Evolutionary conservation across 768 basidiomycete genomes (phyloP).

Genomic region (Boletus huronensis): DNA sequence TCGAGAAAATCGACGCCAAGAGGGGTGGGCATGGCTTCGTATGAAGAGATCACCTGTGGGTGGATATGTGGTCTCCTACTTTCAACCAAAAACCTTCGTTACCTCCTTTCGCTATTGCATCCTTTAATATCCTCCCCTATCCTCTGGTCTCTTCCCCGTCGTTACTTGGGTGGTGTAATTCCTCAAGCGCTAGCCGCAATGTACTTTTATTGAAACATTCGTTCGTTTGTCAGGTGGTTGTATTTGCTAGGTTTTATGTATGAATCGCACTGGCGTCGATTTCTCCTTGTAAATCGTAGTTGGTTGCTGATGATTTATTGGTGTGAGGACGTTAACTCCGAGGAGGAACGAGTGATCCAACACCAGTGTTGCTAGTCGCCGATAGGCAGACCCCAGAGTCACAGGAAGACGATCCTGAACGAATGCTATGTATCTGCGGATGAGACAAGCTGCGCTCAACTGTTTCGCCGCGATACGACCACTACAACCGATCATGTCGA

Average conservation of each 20-base stretch:
- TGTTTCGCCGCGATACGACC: background rate
- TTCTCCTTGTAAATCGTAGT: background rate
- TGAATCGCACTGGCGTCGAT: background rate
- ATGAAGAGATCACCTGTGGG: slow-evolving; percentile 33
- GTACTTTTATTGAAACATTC: background rate
- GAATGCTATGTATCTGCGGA: background rate
- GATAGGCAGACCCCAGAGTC: too few relatives aligned
- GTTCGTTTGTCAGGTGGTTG: background rate
- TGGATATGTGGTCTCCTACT: background rate
- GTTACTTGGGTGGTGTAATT: background rate
- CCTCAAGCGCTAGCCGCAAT: slow-evolving; percentile 1
- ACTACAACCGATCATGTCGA: background rate
- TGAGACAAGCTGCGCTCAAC: background rate
- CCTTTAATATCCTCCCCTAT: background rate
- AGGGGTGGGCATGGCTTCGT: slow-evolving; percentile 86
- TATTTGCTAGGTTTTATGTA: background rate
- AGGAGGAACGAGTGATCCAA: background rate
- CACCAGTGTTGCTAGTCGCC: background rate
- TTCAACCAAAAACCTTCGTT: background rate
- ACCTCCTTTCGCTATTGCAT: background rate
- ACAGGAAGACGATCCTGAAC: background rate
- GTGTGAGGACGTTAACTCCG: background rate
- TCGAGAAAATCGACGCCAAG: slow-evolving; percentile 87
- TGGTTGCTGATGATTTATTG: background rate
- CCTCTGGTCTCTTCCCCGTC: background rate